Evolutionary conservation across 257 asterid genomes (phyloP).

Genomic region (Perilla frutescens): DNA sequence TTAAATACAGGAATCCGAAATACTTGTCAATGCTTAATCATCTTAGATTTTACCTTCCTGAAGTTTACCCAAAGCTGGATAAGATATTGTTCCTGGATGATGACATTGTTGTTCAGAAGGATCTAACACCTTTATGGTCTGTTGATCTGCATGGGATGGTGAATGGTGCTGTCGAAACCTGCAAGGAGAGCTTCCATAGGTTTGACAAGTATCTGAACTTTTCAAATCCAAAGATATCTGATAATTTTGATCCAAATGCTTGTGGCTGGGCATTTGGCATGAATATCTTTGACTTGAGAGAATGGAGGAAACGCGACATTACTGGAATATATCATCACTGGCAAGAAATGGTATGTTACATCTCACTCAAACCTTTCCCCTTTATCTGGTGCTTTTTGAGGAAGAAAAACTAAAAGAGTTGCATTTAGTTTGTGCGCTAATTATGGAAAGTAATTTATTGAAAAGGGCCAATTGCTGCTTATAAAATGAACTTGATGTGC

Average conservation of each 20-base stretch:
- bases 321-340: constrained; percentile 89
- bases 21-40: constrained; percentile 92
- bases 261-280: constrained; percentile 49
- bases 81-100: constrained; percentile 85
- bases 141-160: constrained; percentile 83
- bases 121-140: constrained; percentile 84
- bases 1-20: constrained; percentile 87
- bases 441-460: not conserved
- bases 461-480: not conserved
- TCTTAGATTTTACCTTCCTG: constrained; percentile 90
- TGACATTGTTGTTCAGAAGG: constrained; percentile 90
- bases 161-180: constrained; percentile 90
- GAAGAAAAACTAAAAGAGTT: not conserved
- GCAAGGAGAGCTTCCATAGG: constrained; percentile 94
- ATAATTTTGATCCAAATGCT: constrained; percentile 79
- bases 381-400: constrained; percentile 7
- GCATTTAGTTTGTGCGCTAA: too few relatives aligned
- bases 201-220: constrained; percentile 88
- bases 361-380: constrained; percentile 21
- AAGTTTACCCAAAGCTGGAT: constrained; percentile 82
- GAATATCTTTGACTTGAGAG: constrained; percentile 75
- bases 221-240: constrained; percentile 78
- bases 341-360: constrained; percentile 69
- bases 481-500: constrained; percentile 4
- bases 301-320: constrained; percentile 82